Conservation (phyloP, 805 yeast species). For the Kluyveromyces nonfermentans region DNA sequence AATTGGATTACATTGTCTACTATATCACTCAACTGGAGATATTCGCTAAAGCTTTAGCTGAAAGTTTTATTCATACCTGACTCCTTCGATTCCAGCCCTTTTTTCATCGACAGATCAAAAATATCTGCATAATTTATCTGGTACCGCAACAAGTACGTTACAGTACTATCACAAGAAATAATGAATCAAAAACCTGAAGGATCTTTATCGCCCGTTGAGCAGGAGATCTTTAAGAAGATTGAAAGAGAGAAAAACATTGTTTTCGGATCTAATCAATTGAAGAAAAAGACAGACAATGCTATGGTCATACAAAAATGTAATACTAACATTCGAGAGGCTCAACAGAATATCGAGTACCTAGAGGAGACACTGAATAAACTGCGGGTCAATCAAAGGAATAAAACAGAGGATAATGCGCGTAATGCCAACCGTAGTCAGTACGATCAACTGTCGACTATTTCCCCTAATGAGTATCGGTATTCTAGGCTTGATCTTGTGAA, state of each 20-base stretch:
- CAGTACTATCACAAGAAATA: neutral
- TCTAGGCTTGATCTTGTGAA: slow-evolving; percentile 75
- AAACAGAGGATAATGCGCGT: neutral
- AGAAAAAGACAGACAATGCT: slow-evolving; percentile 67
- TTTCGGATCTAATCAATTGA: slow-evolving; percentile 74
- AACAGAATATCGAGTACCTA: slow-evolving; percentile 81
- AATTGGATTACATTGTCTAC: no score
- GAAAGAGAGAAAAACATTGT: slow-evolving; percentile 83
- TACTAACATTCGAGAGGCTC: slow-evolving; percentile 82
- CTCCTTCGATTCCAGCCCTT: neutral
- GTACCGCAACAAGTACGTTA: neutral
- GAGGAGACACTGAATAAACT: slow-evolving; percentile 66
- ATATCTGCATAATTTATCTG: neutral
- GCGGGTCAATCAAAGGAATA: slow-evolving; percentile 14
- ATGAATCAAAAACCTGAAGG: neutral
- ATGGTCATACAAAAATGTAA: slow-evolving; percentile 86
- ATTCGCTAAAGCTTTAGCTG: no score
- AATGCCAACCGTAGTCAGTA: slow-evolving; percentile 13
- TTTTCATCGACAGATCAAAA: neutral
- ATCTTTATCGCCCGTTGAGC: slow-evolving; percentile 14
- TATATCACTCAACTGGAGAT: no score
- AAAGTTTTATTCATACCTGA: neutral
- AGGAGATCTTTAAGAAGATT: slow-evolving; percentile 76
- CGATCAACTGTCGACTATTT: slow-evolving; percentile 32
- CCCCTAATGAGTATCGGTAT: slow-evolving; percentile 32